Evolutionary conservation across 768 basidiomycete genomes (phyloP).

Genomic region (Tylopilus rubrobrunneus): DNA sequence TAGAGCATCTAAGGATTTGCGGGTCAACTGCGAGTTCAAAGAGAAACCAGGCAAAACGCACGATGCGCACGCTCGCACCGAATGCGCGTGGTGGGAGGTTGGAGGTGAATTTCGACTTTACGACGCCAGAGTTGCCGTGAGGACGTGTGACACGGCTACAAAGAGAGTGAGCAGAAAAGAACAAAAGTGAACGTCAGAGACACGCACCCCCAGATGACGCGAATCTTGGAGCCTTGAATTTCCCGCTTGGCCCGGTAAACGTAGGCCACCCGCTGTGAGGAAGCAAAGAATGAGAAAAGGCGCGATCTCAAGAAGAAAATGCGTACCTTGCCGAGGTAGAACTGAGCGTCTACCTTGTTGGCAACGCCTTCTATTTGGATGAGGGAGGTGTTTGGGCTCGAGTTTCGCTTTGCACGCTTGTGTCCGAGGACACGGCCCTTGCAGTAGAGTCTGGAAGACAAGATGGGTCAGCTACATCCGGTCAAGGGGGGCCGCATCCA

Average conservation of each 20-base stretch:
- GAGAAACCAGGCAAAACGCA: constrained; percentile 36
- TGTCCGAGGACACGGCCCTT: constrained; percentile 97
- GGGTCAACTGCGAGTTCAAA: neutral
- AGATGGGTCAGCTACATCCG: constrained; percentile 9
- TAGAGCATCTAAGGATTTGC: constrained; percentile 71
- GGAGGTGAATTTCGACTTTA: constrained; percentile 92
- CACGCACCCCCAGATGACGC: constrained; percentile 95
- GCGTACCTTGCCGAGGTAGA: constrained; percentile 97
- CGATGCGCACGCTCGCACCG: constrained; percentile 88
- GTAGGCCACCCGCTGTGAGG: constrained; percentile 82
- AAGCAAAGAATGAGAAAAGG: neutral
- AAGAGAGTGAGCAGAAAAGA: neutral
- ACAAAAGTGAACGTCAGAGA: neutral
- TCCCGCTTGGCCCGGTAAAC: constrained; percentile 97
- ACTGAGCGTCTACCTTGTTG: constrained; percentile 90
- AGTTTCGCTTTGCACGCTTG: constrained; percentile 98
- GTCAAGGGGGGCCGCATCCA: constrained; percentile 14
- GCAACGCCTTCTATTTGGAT: constrained; percentile 97
- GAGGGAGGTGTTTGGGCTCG: constrained; percentile 92
- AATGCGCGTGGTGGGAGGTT: constrained; percentile 96
- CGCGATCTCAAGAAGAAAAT: neutral
- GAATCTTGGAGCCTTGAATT: constrained; percentile 90
- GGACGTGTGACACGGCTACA: constrained; percentile 84
- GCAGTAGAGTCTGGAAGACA: constrained; percentile 70
- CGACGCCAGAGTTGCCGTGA: constrained; percentile 92